A percentile compares a stretch with the other conserved stretches of the same genome.
phyloP scores from a whole-genome alignment of 306 rosid species.

The Vigna reflexopilosa region DNA sequence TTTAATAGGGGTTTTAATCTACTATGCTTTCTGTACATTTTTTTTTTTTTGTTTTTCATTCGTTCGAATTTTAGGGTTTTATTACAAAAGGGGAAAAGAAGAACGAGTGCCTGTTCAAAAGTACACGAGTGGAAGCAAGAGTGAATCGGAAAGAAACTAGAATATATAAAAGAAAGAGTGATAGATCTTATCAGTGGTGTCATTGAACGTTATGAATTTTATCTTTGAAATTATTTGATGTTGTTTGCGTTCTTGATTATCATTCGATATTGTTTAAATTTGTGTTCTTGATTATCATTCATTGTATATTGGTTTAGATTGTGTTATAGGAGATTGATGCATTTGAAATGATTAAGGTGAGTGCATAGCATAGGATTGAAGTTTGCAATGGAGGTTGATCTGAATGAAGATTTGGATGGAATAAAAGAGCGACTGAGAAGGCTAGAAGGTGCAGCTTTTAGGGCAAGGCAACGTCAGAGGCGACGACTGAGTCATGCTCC shows the following conservation, averaged over 20 bases:
- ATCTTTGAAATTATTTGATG: background rate
- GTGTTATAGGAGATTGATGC: conserved; percentile 33
- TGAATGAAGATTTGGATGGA: conserved; percentile 56
- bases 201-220: background rate
- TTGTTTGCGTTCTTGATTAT: background rate
- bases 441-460: conserved; percentile 60
- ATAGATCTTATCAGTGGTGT: background rate
- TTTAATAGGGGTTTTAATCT: conserved; percentile 6
- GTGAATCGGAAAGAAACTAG: background rate
- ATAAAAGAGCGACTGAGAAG: conserved; percentile 67
- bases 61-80: background rate
- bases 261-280: background rate
- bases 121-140: background rate
- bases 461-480: conserved; percentile 63
- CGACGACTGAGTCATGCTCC: conserved; percentile 42
- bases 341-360: background rate
- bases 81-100: background rate
- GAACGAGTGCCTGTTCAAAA: background rate
- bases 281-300: conserved; percentile 2
- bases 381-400: conserved; percentile 61
- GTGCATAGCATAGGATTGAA: conserved; percentile 22
- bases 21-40: background rate
- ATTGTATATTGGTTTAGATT: conserved; percentile 17
- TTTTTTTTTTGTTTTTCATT: background rate
- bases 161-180: background rate